These are phyloP conservation scores for Lactifluus volemus DNA, from an alignment of 768 basidiomycete genomes.

Conservation along the genomic window DNA sequence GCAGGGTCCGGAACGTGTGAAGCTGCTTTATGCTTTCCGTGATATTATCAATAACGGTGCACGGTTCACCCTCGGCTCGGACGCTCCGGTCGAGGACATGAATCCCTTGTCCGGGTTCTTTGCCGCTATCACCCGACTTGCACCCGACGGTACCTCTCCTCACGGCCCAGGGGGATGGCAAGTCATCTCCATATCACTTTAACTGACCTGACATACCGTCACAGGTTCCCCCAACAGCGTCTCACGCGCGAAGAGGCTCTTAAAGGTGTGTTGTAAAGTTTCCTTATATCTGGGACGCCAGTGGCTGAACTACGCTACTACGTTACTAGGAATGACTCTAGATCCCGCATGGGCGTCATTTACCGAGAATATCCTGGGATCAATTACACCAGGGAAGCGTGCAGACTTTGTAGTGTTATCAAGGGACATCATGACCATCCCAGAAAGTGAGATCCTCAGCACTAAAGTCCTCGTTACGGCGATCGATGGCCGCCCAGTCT, in stretches of 20 bases:
- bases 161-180: conserved; percentile 81
- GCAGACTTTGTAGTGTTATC: conserved; percentile 86
- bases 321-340: conserved; percentile 65
- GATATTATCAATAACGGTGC: conserved; percentile 56
- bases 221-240: conserved; percentile 76
- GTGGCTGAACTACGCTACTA: not conserved
- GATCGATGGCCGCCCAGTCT: conserved; percentile 59
- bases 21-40: conserved; percentile 81
- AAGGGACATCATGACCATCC: conserved; percentile 69
- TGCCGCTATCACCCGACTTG: conserved; percentile 75
- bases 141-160: conserved; percentile 63
- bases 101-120: conserved; percentile 82
- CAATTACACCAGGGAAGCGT: conserved; percentile 64
- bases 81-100: conserved; percentile 83
- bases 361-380: conserved; percentile 64
- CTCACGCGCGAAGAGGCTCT: conserved; percentile 72
- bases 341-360: conserved; percentile 86
- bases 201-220: not conserved
- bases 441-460: conserved; percentile 47
- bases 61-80: conserved; percentile 72
- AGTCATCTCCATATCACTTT: conserved; percentile 20
- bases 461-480: conserved; percentile 68
- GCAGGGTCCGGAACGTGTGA: conserved; percentile 77
- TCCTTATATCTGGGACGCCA: not conserved
- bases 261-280: conserved; percentile 37